A percentile compares a stretch with the other conserved stretches of the same genome.
Conservation (phyloP, 441 rosid genomes). For the Sinapis alba region DNA sequence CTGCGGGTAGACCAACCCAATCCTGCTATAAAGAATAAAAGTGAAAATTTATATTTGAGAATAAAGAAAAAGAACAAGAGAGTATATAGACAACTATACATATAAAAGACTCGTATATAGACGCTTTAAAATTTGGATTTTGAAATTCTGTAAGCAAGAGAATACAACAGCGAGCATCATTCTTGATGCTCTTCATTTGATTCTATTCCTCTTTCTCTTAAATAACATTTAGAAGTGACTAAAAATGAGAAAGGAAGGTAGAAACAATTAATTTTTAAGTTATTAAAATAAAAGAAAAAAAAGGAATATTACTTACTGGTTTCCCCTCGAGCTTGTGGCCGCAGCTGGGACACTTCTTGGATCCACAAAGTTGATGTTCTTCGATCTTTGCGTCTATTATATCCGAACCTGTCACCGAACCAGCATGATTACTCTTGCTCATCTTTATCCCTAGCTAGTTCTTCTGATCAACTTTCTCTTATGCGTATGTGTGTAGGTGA, state of each 20-base stretch:
- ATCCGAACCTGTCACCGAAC: constrained; percentile 78
- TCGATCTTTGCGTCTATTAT: constrained; percentile 96
- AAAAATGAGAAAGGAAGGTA: constrained; percentile 29
- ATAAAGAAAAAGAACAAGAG: constrained; percentile 31
- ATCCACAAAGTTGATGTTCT: constrained; percentile 94
- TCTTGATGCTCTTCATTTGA: constrained; percentile 44
- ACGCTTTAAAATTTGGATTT: constrained; percentile 38
- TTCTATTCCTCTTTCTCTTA: constrained; percentile 37
- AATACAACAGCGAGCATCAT: constrained; percentile 55
- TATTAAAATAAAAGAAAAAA: constrained; percentile 23
- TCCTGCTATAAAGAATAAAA: constrained; percentile 59
- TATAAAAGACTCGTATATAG: constrained; percentile 34
- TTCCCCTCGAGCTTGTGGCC: constrained; percentile 97
- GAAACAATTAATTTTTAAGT: not conserved
- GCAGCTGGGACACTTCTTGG: constrained; percentile 94
- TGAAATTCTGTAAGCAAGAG: constrained; percentile 33
- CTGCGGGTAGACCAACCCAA: constrained; percentile 99
- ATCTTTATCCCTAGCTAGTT: constrained; percentile 38
- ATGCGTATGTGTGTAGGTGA: constrained; percentile 23
- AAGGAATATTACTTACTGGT: constrained; percentile 63
- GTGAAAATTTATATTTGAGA: not conserved
- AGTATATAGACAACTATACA: constrained; percentile 15
- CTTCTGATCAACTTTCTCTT: constrained; percentile 5
- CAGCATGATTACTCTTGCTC: constrained; percentile 57
- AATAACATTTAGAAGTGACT: constrained; percentile 33